Base-by-base conservation (phyloP, 2,329 filamentous ascomycete genomes). In the Calycina herbarum region DNA sequence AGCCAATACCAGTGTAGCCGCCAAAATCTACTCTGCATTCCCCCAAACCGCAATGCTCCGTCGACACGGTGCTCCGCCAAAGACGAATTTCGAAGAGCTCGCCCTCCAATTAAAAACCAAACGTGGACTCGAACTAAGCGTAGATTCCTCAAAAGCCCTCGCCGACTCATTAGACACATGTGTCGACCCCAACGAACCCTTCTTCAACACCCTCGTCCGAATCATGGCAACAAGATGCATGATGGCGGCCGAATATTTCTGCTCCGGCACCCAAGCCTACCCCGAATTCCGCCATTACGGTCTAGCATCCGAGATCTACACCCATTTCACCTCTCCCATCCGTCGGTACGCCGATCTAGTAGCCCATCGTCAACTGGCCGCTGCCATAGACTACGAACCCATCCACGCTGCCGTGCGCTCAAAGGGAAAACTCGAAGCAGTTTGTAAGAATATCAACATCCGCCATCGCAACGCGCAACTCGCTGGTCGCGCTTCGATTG, bases 221-320 rank as follows among this genome's bases (percentile, higher is more conserved):
- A 97, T 99, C 79, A 91, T 99, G 82, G 95, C 95, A 10, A 99
- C 95, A 8, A 90, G 95, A 27, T 99, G 95, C 85, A 99, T 99
- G 95, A 97, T 97, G 84, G 95, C 93, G 63, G 95, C 95, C 68
- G 95, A 99, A 79, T 99, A 99, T 80, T 99, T 99, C 80, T 95
- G 92, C 80, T 92, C 94, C 0, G 95, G 95, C 67, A 94, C 93
- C 6, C 93, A 97, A 77, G 88, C 94, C 0, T 94, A 95, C 77
- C 90, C 93, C 0, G 95, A 98, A 77, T 99, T 97, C 84, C 88
- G 93, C 62, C 96, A 99, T 80, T 99, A 99, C 78, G 95, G 95
- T 71, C 88, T 99, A 42, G 96, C 96, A 0, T 93, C 91, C 3
- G 92, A 96, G 74, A 99, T 99, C 77, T 99, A 99, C 82, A 99